Conservation (phyloP, 1,139 yeast species). For the Geotrichum carabidarum region DNA sequence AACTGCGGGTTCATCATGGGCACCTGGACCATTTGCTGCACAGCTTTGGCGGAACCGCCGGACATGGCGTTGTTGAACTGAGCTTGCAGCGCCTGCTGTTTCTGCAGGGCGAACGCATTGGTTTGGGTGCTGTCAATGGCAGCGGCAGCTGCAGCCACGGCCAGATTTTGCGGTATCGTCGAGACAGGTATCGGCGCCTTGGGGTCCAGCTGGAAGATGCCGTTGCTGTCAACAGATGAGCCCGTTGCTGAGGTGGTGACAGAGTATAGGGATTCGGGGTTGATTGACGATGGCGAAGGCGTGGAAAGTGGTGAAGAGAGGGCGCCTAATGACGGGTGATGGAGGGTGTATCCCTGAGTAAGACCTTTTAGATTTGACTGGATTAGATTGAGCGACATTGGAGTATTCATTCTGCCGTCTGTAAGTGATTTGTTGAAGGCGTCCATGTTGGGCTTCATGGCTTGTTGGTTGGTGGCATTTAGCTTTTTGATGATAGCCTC, state of each 20-base stretch:
- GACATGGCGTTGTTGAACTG: conserved; percentile 14
- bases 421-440: neutral
- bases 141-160: conserved; percentile 6
- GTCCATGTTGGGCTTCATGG: neutral
- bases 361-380: conserved; percentile 8
- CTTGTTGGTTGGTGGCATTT: conserved; percentile 2
- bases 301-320: conserved; percentile 15
- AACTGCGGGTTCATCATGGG: conserved; percentile 4
- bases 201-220: conserved; percentile 4
- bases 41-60: conserved; percentile 12
- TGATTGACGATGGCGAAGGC: conserved; percentile 14
- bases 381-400: conserved; percentile 7
- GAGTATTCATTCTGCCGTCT: conserved; percentile 1
- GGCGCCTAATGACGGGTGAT: neutral
- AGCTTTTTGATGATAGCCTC: conserved; percentile 20
- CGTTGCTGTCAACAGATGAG: neutral
- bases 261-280: conserved; percentile 9
- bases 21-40: conserved; percentile 3
- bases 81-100: conserved; percentile 10
- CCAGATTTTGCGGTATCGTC: conserved; percentile 5
- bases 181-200: conserved; percentile 6
- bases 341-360: conserved; percentile 5
- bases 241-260: conserved; percentile 7
- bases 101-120: neutral
- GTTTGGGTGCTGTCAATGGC: conserved; percentile 4